Base-by-base conservation (phyloP, 2,329 filamentous ascomycete genomes). In the Nemania abortiva region DNA sequence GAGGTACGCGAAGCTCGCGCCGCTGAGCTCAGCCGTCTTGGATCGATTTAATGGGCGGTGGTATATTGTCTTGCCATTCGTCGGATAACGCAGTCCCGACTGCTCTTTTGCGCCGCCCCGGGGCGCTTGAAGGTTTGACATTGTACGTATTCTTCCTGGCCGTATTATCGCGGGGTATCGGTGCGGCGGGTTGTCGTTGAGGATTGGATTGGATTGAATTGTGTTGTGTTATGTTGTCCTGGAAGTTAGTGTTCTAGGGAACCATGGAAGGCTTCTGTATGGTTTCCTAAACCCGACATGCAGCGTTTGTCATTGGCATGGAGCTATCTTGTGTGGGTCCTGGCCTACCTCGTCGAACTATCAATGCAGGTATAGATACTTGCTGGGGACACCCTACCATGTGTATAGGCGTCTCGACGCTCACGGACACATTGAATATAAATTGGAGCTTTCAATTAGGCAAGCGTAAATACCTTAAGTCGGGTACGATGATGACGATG, bases 61-160 rank as follows among this genome's bases (percentile, higher is more conserved):
- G 85, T 98, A 99, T 84, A 99, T 98, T 73, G 94, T 97, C 84
- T 98, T 98, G 84, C 94, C 94, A 81, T 90, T 97, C 65, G 93
- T 93, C 56, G 96, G 95, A 77, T 97, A 93, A 74, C 94, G 92
- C 70, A 99, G 90, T 29, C 92, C 91, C 11, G 86, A 80, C 73
- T 86, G 81, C 64, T 83, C 85, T 78, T 85, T 84, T 74, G 82
- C 81, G 68, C 82, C 76, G 70, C 80, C 79, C 72, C 85, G 82
- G 72, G 81, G 77, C 66, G 85, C 80, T 74, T 86, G 85, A 50
- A 85, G 78, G 78, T 85, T 87, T 67, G 85, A 82, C 86, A 88
- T 88, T 72, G 27, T 52, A 22, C n/a, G 10, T 42, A 15, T 50
- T 27, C 15, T 27, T 24, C 20, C n/a, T 47, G 37, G 22, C n/a